phyloP scores from a whole-genome alignment of 2,329 filamentous ascomycete genomes.

The Fonsecaea multimorphosa region DNA sequence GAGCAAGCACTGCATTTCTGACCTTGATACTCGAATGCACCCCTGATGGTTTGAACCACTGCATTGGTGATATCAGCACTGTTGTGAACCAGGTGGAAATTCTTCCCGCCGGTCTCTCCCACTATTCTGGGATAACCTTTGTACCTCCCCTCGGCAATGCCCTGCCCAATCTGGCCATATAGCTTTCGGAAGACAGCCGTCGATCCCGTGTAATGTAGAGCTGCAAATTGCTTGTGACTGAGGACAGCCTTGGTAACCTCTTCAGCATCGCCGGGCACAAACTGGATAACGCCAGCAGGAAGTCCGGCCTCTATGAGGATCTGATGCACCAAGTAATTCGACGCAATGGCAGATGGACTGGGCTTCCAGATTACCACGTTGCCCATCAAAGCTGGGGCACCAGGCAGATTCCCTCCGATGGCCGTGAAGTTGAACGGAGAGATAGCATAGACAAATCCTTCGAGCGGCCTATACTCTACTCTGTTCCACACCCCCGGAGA shows the following conservation, averaged over 20 bases:
- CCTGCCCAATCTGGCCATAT: slow-evolving; percentile 80
- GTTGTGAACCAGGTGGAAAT: slow-evolving; percentile 78
- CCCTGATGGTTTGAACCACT: slow-evolving; percentile 75
- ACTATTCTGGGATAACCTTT: slow-evolving; percentile 79
- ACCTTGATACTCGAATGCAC: slow-evolving; percentile 81
- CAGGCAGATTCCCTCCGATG: slow-evolving; percentile 81
- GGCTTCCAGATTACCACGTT: slow-evolving; percentile 95
- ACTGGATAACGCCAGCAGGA: slow-evolving; percentile 83
- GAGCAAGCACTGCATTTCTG: slow-evolving; percentile 85
- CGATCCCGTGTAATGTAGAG: slow-evolving; percentile 86
- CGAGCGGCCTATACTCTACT: slow-evolving; percentile 80
- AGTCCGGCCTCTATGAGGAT: slow-evolving; percentile 88
- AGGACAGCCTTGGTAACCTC: slow-evolving; percentile 77
- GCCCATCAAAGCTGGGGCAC: slow-evolving; percentile 79
- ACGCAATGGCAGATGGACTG: slow-evolving; percentile 77
- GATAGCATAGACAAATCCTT: slow-evolving; percentile 89
- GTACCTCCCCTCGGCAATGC: slow-evolving; percentile 79
- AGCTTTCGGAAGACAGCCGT: slow-evolving; percentile 83
- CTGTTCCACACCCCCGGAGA: slow-evolving; percentile 86
- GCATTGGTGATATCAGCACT: slow-evolving; percentile 76
- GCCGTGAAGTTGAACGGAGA: slow-evolving; percentile 96
- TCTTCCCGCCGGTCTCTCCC: slow-evolving; percentile 85
- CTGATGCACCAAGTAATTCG: slow-evolving; percentile 83
- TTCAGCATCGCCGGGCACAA: slow-evolving; percentile 80
- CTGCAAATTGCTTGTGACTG: slow-evolving; percentile 75